Base-by-base conservation (phyloP, 192 early-diverging fungal genomes). In the Umbelopsis sp. region DNA sequence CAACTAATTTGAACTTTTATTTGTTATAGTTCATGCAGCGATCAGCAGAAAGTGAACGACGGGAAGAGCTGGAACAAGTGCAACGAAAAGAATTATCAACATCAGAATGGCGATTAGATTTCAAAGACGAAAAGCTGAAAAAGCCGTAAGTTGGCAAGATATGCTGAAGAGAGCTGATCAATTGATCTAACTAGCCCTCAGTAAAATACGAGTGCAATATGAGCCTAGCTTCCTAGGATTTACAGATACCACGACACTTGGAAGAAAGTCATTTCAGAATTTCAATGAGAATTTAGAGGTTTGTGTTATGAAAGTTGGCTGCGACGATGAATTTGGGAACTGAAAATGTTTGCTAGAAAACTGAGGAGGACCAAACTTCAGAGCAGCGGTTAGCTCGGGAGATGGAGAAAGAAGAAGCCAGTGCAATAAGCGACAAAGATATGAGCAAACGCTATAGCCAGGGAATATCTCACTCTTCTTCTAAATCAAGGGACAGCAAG, bases 171-270 rank as follows among this genome's bases (percentile, higher is more conserved):
- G 30, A 35, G 2, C 13, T 8, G 27, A 35, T 33, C 10, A 13
- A 61, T 61, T 7, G 9, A 16, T 1, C 27, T 16, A 18, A 15
- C 15, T 5, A 0, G 13, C 7, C 11, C 33, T 55, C 11, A 61
- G 66, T 5, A 67, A 67, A 9, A 67, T 67, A 67, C 66, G 48
- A 21, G 66, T 67, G 12, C 66, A 52, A 69, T 69, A 52, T 33
- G 49, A 52, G 18, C 67, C 48, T 41, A 69, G 48, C 9, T 52
- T 33, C 23, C 46, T 49, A 51, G 67, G 48, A 49, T 52, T 41
- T 20, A 41, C 67, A 50, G 51, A 44, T 44, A 33, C 47, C 47
- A 49, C 48, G 27, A 69, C 47, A 10, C 22, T 49, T 20, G 48
- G 51, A 51, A 52, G 48, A 4, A 49, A 49, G 13, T 48, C 33